Conservation (phyloP, 1,284 basidiomycete genomes). For the Moesziomyces parantarcticus region DNA sequence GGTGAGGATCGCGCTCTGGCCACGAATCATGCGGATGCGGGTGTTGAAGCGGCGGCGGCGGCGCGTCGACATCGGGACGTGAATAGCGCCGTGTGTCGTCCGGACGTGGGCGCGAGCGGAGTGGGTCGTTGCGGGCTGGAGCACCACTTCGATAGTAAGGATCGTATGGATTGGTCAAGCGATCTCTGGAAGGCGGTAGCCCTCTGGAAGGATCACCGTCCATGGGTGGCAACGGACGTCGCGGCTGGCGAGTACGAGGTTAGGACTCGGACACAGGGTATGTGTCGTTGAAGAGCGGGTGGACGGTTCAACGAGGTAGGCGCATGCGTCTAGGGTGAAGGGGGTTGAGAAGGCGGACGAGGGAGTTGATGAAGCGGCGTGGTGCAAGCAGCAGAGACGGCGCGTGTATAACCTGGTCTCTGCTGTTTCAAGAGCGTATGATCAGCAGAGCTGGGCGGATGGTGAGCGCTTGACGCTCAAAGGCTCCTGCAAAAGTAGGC, state of each 20-base stretch:
- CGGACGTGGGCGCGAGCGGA: slow-evolving; percentile 14
- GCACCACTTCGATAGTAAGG: slow-evolving; percentile 5
- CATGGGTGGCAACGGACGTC: slow-evolving; percentile 8
- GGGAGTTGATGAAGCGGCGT: background rate
- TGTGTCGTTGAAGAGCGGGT: background rate
- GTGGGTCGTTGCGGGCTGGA: slow-evolving; percentile 12
- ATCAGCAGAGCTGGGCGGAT: background rate
- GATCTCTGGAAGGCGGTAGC: slow-evolving; percentile 11
- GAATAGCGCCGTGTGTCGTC: slow-evolving; percentile 16
- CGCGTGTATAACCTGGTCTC: slow-evolving; percentile 36
- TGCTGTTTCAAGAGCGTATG: slow-evolving; percentile 9
- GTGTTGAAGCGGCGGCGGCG: slow-evolving; percentile 4
- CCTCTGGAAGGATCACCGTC: slow-evolving; percentile 32
- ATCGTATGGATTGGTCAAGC: slow-evolving; percentile 11
- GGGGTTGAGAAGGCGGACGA: background rate
- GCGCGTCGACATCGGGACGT: slow-evolving; percentile 18
- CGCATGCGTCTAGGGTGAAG: slow-evolving; percentile 1
- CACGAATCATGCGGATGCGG: slow-evolving; percentile 1
- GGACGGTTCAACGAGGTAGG: background rate
- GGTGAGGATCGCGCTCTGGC: slow-evolving; percentile 11
- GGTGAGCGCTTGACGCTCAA: no score
- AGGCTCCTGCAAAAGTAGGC: no score
- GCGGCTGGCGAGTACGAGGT: no score
- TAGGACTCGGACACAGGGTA: no score
- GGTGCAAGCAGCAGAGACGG: slow-evolving; percentile 15